phyloP scores from a whole-genome alignment of 2,329 filamentous ascomycete genomes.

The Monosporascus sp. region DNA sequence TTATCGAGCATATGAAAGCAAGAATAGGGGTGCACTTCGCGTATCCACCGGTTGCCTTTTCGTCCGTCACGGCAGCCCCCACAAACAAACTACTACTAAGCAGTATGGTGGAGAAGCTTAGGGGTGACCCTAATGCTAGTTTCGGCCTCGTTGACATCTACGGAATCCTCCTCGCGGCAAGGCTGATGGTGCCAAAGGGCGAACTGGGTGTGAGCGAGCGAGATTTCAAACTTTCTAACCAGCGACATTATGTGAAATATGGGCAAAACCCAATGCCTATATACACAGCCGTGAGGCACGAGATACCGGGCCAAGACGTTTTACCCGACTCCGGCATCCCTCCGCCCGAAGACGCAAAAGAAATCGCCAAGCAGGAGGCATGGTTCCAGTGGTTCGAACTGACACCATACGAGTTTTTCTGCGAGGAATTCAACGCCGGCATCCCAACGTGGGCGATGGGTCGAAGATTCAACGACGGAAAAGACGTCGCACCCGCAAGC shows the following conservation, averaged over 20 bases:
- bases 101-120: conserved; percentile 86
- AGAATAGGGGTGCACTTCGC: conserved; percentile 85
- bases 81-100: conserved; percentile 89
- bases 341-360: conserved; percentile 44
- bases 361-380: conserved; percentile 56
- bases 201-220: conserved; percentile 69
- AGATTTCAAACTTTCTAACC: conserved; percentile 89
- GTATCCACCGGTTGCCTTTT: conserved; percentile 79
- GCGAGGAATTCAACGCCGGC: conserved; percentile 83
- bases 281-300: conserved; percentile 91
- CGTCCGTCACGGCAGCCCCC: conserved; percentile 76
- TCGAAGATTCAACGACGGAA: conserved; percentile 70
- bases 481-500: conserved; percentile 57
- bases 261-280: conserved; percentile 87
- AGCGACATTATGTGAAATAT: conserved; percentile 67
- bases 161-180: conserved; percentile 75
- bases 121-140: conserved; percentile 71
- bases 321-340: conserved; percentile 26
- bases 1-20: conserved; percentile 82
- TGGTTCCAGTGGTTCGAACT: conserved; percentile 99
- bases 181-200: conserved; percentile 80
- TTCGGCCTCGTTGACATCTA: conserved; percentile 94
- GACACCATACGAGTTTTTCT: conserved; percentile 92
- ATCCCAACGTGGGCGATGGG: conserved; percentile 95
- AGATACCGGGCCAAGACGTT: conserved; percentile 68